These are phyloP conservation scores for Fusarium xyrophilum DNA, from an alignment of 2,329 filamentous ascomycete genomes.

Conservation along the genomic window DNA sequence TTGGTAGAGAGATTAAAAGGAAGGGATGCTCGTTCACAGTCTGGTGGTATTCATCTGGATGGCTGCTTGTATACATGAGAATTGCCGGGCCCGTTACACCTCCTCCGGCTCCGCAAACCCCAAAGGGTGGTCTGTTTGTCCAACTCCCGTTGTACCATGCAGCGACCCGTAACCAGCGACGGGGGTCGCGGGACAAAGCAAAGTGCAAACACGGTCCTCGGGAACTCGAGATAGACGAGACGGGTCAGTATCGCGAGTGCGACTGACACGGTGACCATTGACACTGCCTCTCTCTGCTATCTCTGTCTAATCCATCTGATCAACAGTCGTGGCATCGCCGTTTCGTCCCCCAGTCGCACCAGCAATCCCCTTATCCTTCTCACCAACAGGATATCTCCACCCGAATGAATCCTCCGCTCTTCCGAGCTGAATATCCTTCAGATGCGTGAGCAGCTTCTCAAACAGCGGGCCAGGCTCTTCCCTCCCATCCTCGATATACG, in stretches of 20 bases:
- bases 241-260: conserved; percentile 32
- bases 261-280: conserved; percentile 9
- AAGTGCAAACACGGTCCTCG: conserved; percentile 30
- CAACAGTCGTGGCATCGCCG: conserved; percentile 42
- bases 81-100: conserved; percentile 27
- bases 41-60: not conserved
- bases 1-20: not conserved
- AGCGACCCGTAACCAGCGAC: conserved; percentile 29
- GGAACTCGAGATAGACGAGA: conserved; percentile 33
- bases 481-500: conserved; percentile 61
- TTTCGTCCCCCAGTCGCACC: conserved; percentile 30
- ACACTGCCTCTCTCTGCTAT: too few relatives aligned
- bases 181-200: conserved; percentile 27
- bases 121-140: conserved; percentile 28
- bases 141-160: conserved; percentile 28
- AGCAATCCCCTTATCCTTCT: conserved; percentile 54
- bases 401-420: conserved; percentile 77
- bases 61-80: conserved; percentile 12
- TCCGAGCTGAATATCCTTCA: conserved; percentile 87
- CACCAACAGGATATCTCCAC: conserved; percentile 66
- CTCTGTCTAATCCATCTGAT: conserved; percentile 44
- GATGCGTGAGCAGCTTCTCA: conserved; percentile 72
- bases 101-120: conserved; percentile 29
- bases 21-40: not conserved
- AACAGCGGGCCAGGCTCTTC: conserved; percentile 78